Base-by-base conservation (phyloP, 2,329 filamentous ascomycete species). In the Aureobasidium sp. region DNA sequence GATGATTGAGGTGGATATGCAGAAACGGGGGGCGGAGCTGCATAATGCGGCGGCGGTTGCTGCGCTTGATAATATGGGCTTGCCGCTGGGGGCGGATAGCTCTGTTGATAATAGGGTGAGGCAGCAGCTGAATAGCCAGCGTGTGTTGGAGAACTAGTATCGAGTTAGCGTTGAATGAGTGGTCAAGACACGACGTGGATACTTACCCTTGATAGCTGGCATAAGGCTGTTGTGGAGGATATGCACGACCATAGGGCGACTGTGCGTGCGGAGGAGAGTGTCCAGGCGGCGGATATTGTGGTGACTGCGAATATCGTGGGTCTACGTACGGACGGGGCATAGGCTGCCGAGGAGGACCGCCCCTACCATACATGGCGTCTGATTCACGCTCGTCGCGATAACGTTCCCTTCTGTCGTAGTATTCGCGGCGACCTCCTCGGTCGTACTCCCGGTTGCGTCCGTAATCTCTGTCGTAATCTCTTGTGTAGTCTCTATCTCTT, bases 231-330 rank as follows among this genome's bases (percentile, higher is more conserved):
- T 75, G 80, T 23, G 78, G 78, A 64, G 73, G 74, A 79, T 84
- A 84, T 57, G 78, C 78, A 34, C 81, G 78, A 53, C 78, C 78
- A 69, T 87, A 84, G 15, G 86, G 84, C 42, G 86, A 87, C 47
- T 83, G 81, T 10, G 79, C 78, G 64, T 81, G 81, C n/a, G 86
- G 84, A n/a, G 63, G 56, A 42, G 59, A 59, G 7, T 55, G 60
- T 15, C 62, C 61, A n/a, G 53, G 58, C 3, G 44, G 42, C 17
- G 60, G 61, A 67, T 84, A 83, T 60, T 83, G 80, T 42, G 86
- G 82, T n/a, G 85, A 85, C 51, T 82, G 80, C 27, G 80, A 79
- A 67, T 82, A 84, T 61, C 62, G 61, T 15, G 61, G 55, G 36
- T 64, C 63, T 58, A 60, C 60, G 26, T 65, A 64, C 15, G 59